Evolutionary conservation across 208 protist species (phyloP), one percentile per base, ranked within the genome.

Genomic region (Trypanosoma conorhini): DNA sequence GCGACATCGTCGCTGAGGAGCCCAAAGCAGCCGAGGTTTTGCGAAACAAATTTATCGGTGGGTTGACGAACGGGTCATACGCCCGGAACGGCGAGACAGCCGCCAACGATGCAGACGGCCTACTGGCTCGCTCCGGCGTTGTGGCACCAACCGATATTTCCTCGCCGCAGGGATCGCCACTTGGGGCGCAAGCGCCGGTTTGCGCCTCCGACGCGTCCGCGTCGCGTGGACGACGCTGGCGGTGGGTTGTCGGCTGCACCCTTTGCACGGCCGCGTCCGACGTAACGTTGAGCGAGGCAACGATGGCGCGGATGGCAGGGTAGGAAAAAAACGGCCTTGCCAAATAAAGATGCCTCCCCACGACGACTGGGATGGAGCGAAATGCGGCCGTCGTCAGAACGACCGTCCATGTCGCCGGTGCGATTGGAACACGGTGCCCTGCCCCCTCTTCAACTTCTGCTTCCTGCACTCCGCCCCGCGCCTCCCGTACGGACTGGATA

Each of bases 251-350:
- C 7, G 44, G 3, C 0, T 50, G 44, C 22, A 38, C 10, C 30
- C 19, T 52, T 35, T 51, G 58, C 52, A 91, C 44, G 2, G 87
- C 64, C 24, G 70, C 69, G 65, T 89, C 81, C 1, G 81, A 79
- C 7, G 85, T 91, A 48, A 94, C 74, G 60, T 77, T 83, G 61
- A 91, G 81, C 24, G 76, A 84, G 30, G 83, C 62, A 26, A 94
- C 66, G 24, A 94, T 81, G 1, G 67, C 19, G 9, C 51, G 62
- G 33, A 65, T 7, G 15, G 62, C 26, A 30, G 80, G 66, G 51
- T 80, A 86, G 31, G 80, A 73, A 44, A 80, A 82, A 63, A 88
- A 91, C 0, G 85, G 85, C 1, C 65, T n/a, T 4, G 75, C 72
- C 9, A 91, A 38, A 71, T 89, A 94, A 12, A 94, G n/a, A 57